Evolutionary conservation across 2,329 filamentous ascomycete species (phyloP), one percentile per base, ranked within the genome.

Genomic region (Fusarium verrucosum): DNA sequence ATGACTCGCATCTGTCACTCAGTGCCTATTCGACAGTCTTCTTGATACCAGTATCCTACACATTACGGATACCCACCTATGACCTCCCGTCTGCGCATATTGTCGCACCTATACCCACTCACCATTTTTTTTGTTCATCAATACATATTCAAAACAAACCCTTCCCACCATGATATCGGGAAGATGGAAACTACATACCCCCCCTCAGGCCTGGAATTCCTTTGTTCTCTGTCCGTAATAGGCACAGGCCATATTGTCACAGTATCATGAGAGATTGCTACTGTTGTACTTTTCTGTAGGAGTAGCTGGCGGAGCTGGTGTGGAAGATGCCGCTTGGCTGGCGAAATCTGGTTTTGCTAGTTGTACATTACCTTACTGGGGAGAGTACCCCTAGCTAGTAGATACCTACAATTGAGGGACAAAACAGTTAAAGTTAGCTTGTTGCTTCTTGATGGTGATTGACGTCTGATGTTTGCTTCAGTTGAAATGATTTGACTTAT

Each of bases 371-470:
- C 49, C 61, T 64, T 46, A 47, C 55, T 33, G 11, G 52, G 54
- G 50, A 40, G 52, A 50, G 32, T 42, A 35, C 22, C 37, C 60
- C 56, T 63, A 36, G 65, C 70, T 69, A 71, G 64, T 62, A 69
- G 53, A 70, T 64, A 63, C 53, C 68, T 72, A 66, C 67, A 72
- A 69, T 65, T 64, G 69, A 71, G 70, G 70, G 58, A 65, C 62
- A 72, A 72, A 70, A 70, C 59, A 59, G 68, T 72, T 58, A 72
- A 71, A 62, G 66, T 72, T 59, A 70, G 69, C 67, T n/a, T 46
- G 10, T 36, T 49, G 36, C 30, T 44, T 47, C 23, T 37, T 43
- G 22, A 20, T 35, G 36, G 32, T 47, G 62, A 33, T 49, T 19
- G 46, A 28, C 13, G 9, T n/a, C 35, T 17, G 19, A 19, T 14